phyloP scores from a whole-genome alignment of 2,329 filamentous ascomycete species.

The Incumbomyces lentus region DNA sequence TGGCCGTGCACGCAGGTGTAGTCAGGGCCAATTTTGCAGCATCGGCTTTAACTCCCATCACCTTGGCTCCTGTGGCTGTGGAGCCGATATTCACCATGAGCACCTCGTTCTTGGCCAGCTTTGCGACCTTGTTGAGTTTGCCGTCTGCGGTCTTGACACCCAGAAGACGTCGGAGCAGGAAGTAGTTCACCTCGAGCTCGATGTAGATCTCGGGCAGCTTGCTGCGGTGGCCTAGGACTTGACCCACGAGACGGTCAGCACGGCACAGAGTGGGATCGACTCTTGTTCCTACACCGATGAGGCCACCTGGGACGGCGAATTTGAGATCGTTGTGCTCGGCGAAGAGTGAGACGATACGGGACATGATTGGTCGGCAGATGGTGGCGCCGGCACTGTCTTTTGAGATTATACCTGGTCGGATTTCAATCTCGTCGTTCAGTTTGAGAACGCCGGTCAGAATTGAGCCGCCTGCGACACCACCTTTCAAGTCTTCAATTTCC shows the following conservation, averaged over 20 bases:
- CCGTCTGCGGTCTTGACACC: constrained; percentile 97
- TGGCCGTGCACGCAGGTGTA: constrained; percentile 88
- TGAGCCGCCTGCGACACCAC: constrained; percentile 93
- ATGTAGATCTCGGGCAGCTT: constrained; percentile 93
- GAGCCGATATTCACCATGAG: constrained; percentile 99
- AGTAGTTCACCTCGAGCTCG: constrained; percentile 99
- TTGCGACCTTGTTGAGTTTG: constrained; percentile 98
- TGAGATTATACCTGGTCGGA: constrained; percentile 94
- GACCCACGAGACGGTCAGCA: constrained; percentile 96
- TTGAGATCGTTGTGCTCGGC: constrained; percentile 97
- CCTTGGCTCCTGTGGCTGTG: constrained; percentile 93
- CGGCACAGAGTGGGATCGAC: constrained; percentile 97
- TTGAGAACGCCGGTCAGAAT: constrained; percentile 96
- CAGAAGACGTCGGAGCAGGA: constrained; percentile 82
- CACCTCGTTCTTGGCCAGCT: constrained; percentile 95
- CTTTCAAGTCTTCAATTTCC: constrained; percentile 96
- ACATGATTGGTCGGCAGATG: constrained; percentile 95
- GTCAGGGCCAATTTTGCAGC: constrained; percentile 90
- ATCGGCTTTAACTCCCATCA: constrained; percentile 93
- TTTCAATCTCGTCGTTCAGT: constrained; percentile 96
- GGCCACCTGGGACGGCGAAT: constrained; percentile 91
- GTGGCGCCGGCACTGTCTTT: constrained; percentile 89
- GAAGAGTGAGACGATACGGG: constrained; percentile 85
- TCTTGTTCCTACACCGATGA: constrained; percentile 95
- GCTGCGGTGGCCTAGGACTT: constrained; percentile 91